Evolutionary conservation across 2,329 filamentous ascomycete species (phyloP).

Genomic region (Dactylellina sp.): DNA sequence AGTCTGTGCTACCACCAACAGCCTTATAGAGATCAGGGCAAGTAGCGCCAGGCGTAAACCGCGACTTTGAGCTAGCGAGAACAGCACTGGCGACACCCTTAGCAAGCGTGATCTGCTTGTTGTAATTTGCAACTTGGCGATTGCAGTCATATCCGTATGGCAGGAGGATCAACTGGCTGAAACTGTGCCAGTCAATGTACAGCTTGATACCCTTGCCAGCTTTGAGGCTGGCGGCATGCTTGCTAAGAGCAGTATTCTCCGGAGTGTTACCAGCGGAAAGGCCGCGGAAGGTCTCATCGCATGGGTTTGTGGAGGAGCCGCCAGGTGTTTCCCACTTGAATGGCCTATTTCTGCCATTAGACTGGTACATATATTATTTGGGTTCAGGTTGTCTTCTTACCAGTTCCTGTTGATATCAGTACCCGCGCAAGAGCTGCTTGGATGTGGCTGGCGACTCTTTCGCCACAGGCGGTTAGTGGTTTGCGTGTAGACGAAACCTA

Average conservation of each 20-base stretch:
- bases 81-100: constrained; percentile 33
- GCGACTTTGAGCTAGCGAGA: constrained; percentile 62
- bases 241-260: constrained; percentile 68
- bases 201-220: constrained; percentile 62
- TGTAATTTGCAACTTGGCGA: constrained; percentile 34
- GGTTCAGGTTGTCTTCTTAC: constrained; percentile 57
- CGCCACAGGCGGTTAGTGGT: constrained; percentile 72
- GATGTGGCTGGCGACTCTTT: constrained; percentile 67
- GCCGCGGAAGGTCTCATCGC: constrained; percentile 65
- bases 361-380: neutral
- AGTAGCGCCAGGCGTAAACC: constrained; percentile 66
- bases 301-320: constrained; percentile 57
- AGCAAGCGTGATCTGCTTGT: constrained; percentile 31
- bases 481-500: constrained; percentile 71
- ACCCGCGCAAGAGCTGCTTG: constrained; percentile 61
- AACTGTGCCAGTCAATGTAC: constrained; percentile 75
- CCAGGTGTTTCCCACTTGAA: constrained; percentile 65
- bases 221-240: constrained; percentile 65
- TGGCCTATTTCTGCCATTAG: constrained; percentile 4
- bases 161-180: constrained; percentile 67
- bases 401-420: constrained; percentile 73
- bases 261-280: constrained; percentile 66
- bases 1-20: constrained; percentile 67
- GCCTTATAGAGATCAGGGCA: constrained; percentile 74
- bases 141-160: constrained; percentile 53